Evolutionary conservation across 2,329 filamentous ascomycete genomes (phyloP), one percentile per base, ranked within the genome.

Genomic region (Penicillium olsonii): DNA sequence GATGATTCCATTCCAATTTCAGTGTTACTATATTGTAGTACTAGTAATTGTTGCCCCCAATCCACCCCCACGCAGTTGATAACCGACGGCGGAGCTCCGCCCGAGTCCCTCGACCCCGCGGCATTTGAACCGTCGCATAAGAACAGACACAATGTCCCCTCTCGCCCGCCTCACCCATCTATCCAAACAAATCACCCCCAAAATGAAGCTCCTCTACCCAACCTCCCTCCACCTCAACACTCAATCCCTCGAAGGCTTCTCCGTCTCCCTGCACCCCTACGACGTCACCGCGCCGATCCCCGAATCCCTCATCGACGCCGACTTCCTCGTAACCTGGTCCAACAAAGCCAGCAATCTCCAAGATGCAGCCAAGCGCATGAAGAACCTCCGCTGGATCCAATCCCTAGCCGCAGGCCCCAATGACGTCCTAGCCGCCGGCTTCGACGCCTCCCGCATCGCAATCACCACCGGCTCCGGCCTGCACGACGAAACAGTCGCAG

Each of bases 331-430:
- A 2, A 84, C 83, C 5, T 86, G 84, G 84, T 68, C 73, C 65
- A 87, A 87, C 75, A 75, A 72, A 20, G 57, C 80, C 34, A 70
- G 71, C 12, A 85, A 85, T 72, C 81, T 87, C 51, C 68, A 75
- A 18, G 80, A 85, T 62, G 83, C 83, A 41, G 79, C 77, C 2
- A 57, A 64, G 42, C 77, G 78, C 50, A 72, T 85, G 65, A 78
- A 74, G 48, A 79, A 82, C 34, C 74, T 87, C 12, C 75, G 75
- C 56, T 87, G 83, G 83, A 85, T 87, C 67, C 84, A 87, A 62
- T 84, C 81, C 0, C 81, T 86, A 27, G 84, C 84, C 29, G 83
- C 84, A 1, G 84, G 84, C 0, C 84, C 84, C 58, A 86, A 86
- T 65, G 84, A 86, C 63, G 82, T 86, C 14, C 77, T 86, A 15